Conservation (phyloP, 2,329 filamentous ascomycete genomes). For the Aspergillus transmontanensis region DNA sequence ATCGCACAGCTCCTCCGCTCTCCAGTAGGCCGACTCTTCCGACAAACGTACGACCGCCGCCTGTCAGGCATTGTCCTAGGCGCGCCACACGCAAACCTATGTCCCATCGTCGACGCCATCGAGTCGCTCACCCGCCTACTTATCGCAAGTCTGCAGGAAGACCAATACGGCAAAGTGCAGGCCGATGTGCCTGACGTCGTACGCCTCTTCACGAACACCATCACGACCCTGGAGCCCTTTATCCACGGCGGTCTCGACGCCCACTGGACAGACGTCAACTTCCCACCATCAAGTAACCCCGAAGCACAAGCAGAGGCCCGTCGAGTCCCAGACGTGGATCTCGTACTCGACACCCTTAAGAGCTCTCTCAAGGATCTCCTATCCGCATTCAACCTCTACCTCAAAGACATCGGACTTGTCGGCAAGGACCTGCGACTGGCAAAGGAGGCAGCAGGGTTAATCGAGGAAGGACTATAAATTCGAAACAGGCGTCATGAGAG, state of each 20-base stretch:
- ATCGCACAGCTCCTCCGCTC: slow-evolving; percentile 53
- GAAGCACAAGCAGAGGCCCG: slow-evolving; percentile 38
- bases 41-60: slow-evolving; percentile 67
- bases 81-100: slow-evolving; percentile 69
- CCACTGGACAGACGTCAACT: slow-evolving; percentile 79
- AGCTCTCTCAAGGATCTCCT: slow-evolving; percentile 67
- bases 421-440: slow-evolving; percentile 73
- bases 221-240: slow-evolving; percentile 71
- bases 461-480: slow-evolving; percentile 20
- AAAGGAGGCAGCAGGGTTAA: slow-evolving; percentile 59
- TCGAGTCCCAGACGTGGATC: slow-evolving; percentile 66
- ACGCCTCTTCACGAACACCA: slow-evolving; percentile 69
- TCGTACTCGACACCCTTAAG: slow-evolving; percentile 67
- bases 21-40: slow-evolving; percentile 67
- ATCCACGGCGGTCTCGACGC: slow-evolving; percentile 52
- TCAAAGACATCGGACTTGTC: slow-evolving; percentile 69
- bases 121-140: slow-evolving; percentile 70
- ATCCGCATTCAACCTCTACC: slow-evolving; percentile 72
- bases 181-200: slow-evolving; percentile 75
- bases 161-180: slow-evolving; percentile 84
- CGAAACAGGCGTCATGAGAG: neutral
- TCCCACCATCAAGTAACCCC: slow-evolving; percentile 42
- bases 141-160: slow-evolving; percentile 74
- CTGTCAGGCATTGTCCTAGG: slow-evolving; percentile 72
- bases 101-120: slow-evolving; percentile 71